Evolutionary conservation across 2,329 filamentous ascomycete genomes (phyloP), one percentile per base, ranked within the genome.

Genomic region (Sporothrix humicola): DNA sequence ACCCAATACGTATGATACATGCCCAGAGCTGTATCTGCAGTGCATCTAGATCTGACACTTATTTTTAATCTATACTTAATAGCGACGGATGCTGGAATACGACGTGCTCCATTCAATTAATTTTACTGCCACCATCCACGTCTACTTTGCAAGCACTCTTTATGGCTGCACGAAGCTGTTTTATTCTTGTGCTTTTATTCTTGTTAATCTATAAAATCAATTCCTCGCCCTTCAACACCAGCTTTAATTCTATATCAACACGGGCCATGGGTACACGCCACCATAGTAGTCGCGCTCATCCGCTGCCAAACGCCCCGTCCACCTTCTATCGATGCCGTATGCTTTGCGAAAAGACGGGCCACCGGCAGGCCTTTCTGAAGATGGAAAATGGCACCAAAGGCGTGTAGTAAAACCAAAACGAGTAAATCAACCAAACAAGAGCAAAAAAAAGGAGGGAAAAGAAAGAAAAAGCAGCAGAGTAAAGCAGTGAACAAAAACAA

Each of bases 251-350:
- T 37, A 37, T 37, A 37, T 37, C 31, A 7, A 37, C 31, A 37
- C 31, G 31, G 7, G 31, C 31, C 31, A 37, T 37, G 31, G 31
- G 31, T 66, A 44, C 20, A 48, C 26, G 42, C 42, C 37, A 46
- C 37, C 37, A n/a, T 23, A 23, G 37, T 48, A 42, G 42, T 44
- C 61, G 7, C 31, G 7, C n/a, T 31, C 37, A 71, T 6, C 23
- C 31, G 37, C 37, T 54, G 48, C 42, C 58, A 42, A 71, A 71
- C 69, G 54, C 69, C 69, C 50, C 52, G 13, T 70, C 69, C 44
- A 48, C 23, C 9, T 66, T 59, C 31, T 58, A 37, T 26, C 13
- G 23, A 50, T 71, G 69, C 42, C 15, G 15, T 20, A 20, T 61
- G 54, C 54, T 54, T 70, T 71, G 54, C 26, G 42, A 31, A 20